These are phyloP conservation scores for Colletotrichum shisoi DNA, from an alignment of 2,329 filamentous ascomycete species.

Conservation along the genomic window DNA sequence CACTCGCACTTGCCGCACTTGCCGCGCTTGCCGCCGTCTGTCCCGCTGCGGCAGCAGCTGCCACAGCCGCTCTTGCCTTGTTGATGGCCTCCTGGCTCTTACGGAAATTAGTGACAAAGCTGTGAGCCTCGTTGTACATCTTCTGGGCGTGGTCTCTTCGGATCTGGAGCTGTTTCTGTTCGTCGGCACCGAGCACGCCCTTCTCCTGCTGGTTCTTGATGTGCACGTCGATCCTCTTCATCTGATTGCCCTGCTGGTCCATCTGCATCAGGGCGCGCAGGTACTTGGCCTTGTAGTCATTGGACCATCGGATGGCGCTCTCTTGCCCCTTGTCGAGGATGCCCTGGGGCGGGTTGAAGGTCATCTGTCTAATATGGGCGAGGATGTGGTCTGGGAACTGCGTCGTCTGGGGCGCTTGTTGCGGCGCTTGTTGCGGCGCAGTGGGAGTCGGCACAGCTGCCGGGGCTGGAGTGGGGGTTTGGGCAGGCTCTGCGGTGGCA, in stretches of 20 bases:
- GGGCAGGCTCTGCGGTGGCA: slow-evolving; percentile 32
- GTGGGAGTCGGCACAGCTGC: slow-evolving; percentile 26
- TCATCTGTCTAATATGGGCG: slow-evolving; percentile 58
- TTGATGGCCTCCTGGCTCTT: slow-evolving; percentile 54
- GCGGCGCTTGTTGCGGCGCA: slow-evolving; percentile 25
- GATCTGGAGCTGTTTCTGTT: slow-evolving; percentile 55
- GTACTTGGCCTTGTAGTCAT: slow-evolving; percentile 59
- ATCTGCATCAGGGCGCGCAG: slow-evolving; percentile 59
- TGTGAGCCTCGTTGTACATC: slow-evolving; percentile 56
- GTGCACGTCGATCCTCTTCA: slow-evolving; percentile 54
- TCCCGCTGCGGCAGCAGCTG: slow-evolving; percentile 39
- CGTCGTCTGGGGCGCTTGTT: slow-evolving; percentile 43
- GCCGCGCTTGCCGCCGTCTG: slow-evolving; percentile 5
- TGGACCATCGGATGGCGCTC: slow-evolving; percentile 57
- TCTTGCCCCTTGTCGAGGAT: slow-evolving; percentile 55
- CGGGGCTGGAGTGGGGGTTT: slow-evolving; percentile 25
- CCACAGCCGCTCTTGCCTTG: slow-evolving; percentile 41
- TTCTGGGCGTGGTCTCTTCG: slow-evolving; percentile 57
- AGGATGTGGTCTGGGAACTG: slow-evolving; percentile 56
- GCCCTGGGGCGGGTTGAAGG: slow-evolving; percentile 54
- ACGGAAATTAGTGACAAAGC: slow-evolving; percentile 58
- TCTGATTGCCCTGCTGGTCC: slow-evolving; percentile 54
- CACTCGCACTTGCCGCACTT: too few relatives aligned
- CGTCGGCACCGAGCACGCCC: slow-evolving; percentile 56
- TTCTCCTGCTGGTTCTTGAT: slow-evolving; percentile 55